A percentile compares a stretch with the other conserved stretches of the same genome.
Conservation (phyloP, 148 eudicot species). For the Mesembryanthemum crystallinum region DNA sequence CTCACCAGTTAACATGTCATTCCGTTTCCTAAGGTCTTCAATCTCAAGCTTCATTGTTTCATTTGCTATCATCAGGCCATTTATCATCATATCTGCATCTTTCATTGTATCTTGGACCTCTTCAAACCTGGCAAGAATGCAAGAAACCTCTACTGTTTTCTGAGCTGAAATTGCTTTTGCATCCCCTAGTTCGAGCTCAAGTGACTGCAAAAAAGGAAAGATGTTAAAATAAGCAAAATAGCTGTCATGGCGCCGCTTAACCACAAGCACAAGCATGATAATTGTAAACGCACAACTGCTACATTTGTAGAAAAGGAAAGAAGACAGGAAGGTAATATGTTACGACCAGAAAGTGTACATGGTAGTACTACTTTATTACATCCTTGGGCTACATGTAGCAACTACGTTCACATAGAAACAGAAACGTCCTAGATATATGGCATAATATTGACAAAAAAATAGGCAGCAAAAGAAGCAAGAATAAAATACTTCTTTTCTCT, state of each 20-base stretch:
- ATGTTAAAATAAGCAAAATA: neutral
- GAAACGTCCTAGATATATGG: no score
- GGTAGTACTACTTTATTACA: neutral
- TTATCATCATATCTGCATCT: slow-evolving; percentile 80
- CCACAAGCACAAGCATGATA: neutral
- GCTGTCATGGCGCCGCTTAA: neutral
- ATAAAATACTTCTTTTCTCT: neutral
- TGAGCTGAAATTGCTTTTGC: slow-evolving; percentile 57
- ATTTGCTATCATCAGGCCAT: slow-evolving; percentile 68
- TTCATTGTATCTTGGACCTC: slow-evolving; percentile 72
- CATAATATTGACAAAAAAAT: neutral
- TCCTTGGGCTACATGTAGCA: neutral
- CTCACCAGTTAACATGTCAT: slow-evolving; percentile 35
- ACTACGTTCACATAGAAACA: neutral
- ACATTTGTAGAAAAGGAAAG: neutral
- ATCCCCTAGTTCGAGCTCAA: slow-evolving; percentile 63
- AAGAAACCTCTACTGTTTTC: slow-evolving; percentile 63
- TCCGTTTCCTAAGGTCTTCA: slow-evolving; percentile 44
- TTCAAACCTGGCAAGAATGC: slow-evolving; percentile 64
- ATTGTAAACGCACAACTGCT: neutral
- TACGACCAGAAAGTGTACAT: neutral
- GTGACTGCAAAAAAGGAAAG: slow-evolving; percentile 36
- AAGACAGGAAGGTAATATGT: neutral
- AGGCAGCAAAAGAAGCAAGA: neutral
- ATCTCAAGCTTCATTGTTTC: slow-evolving; percentile 62